phyloP scores from a whole-genome alignment of 2,329 filamentous ascomycete species.

The Proliferodiscus dingleyae region DNA sequence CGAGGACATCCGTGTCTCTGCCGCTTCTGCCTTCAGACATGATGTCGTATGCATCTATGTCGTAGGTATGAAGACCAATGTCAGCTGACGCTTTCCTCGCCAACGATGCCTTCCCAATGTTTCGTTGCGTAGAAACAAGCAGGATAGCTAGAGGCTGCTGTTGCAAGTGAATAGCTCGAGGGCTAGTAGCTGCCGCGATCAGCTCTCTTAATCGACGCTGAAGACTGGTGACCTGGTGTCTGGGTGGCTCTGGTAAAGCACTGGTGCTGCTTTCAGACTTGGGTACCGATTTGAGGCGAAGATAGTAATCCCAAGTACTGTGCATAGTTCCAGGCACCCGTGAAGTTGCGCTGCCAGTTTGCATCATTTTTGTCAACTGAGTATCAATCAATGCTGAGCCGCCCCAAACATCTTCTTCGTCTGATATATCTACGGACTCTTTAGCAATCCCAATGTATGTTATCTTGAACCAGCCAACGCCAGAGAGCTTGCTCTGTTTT shows the following conservation, averaged over 20 bases:
- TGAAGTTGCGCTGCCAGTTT: constrained; percentile 81
- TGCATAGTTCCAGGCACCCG: constrained; percentile 70
- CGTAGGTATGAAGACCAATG: constrained; percentile 83
- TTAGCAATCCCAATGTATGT: constrained; percentile 62
- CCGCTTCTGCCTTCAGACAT: constrained; percentile 85
- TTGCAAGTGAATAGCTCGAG: constrained; percentile 77
- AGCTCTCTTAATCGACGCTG: constrained; percentile 75
- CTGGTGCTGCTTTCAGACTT: constrained; percentile 39
- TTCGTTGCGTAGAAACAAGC: constrained; percentile 84
- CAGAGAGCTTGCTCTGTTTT: constrained; percentile 34
- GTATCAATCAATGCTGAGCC: constrained; percentile 83
- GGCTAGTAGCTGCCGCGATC: constrained; percentile 82
- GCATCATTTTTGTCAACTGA: constrained; percentile 80
- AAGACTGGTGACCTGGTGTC: constrained; percentile 51
- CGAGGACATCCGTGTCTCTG: constrained; percentile 91
- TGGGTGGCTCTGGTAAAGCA: constrained; percentile 41
- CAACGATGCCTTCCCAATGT: constrained; percentile 84
- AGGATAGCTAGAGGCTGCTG: constrained; percentile 86
- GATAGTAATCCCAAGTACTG: constrained; percentile 85
- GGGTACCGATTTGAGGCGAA: constrained; percentile 67
- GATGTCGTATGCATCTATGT: constrained; percentile 89
- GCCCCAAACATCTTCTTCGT: constrained; percentile 72
- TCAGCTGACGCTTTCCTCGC: constrained; percentile 76
- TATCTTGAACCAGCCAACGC: constrained; percentile 89
- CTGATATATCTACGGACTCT: constrained; percentile 54